Percentiles rank a stretch among this genome's conserved stretches.
phyloP scores from a whole-genome alignment of 345 rosid species.

The Rubroshorea leprosula region DNA sequence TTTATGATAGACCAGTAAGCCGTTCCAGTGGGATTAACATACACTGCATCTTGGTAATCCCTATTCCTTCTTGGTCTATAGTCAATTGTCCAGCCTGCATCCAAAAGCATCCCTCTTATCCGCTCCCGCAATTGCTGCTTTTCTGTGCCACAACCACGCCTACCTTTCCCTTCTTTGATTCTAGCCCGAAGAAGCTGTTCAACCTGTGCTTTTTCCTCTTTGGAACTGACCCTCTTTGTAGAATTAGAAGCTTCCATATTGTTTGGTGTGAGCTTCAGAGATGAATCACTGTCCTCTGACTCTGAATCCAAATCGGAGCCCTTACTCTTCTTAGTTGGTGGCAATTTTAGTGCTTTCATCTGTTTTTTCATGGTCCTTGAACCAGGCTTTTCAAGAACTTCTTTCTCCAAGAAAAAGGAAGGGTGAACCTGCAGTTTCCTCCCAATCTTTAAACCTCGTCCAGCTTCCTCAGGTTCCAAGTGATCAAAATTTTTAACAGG shows the following conservation, averaged over 20 bases:
- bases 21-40: slow-evolving; percentile 80
- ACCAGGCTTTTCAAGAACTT: slow-evolving; percentile 34
- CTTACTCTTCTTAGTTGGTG: slow-evolving; percentile 34
- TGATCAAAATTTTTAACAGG: slow-evolving; percentile 35
- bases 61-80: slow-evolving; percentile 85
- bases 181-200: slow-evolving; percentile 30
- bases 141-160: slow-evolving; percentile 87
- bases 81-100: slow-evolving; percentile 91
- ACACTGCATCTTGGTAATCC: slow-evolving; percentile 85
- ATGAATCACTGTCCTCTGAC: slow-evolving; percentile 46
- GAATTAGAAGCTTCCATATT: slow-evolving; percentile 29
- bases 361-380: slow-evolving; percentile 35
- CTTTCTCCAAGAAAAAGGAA: slow-evolving; percentile 31
- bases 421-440: slow-evolving; percentile 33
- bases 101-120: slow-evolving; percentile 75
- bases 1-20: slow-evolving; percentile 92
- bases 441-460: too few species aligned
- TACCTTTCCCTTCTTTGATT: slow-evolving; percentile 50
- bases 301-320: slow-evolving; percentile 39
- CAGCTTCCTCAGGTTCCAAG: slow-evolving; percentile 37
- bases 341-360: slow-evolving; percentile 30
- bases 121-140: slow-evolving; percentile 86
- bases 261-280: slow-evolving; percentile 33
- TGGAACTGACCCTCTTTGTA: slow-evolving; percentile 25
- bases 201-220: slow-evolving; percentile 37